Conservation (phyloP, 2,329 filamentous ascomycete genomes). For the Paecilomyces sp. region DNA sequence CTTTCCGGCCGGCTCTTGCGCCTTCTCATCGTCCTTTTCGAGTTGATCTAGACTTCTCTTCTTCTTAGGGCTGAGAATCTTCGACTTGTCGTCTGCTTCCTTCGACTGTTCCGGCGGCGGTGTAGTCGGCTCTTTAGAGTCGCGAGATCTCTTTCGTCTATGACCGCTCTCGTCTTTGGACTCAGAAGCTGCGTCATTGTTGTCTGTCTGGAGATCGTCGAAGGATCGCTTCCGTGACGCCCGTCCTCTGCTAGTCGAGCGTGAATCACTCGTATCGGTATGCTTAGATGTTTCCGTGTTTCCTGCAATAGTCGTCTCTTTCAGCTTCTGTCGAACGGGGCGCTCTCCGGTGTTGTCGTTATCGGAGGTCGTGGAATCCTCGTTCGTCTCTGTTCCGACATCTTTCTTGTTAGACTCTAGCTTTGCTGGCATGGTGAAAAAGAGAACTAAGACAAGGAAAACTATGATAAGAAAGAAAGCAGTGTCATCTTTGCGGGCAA, state of each 20-base stretch:
- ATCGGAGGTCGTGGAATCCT: slow-evolving; percentile 24
- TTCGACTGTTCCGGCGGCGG: slow-evolving; percentile 7
- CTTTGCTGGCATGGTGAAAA: not conserved
- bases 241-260: slow-evolving; percentile 15
- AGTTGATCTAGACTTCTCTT: slow-evolving; percentile 38
- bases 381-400: slow-evolving; percentile 11
- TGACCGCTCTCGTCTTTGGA: slow-evolving; percentile 17
- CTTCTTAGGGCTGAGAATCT: slow-evolving; percentile 31
- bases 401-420: slow-evolving; percentile 6
- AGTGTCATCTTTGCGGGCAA: not conserved
- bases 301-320: slow-evolving; percentile 53
- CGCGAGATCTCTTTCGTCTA: slow-evolving; percentile 37
- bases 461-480: not conserved
- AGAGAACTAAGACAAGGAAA: not conserved
- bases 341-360: slow-evolving; percentile 42
- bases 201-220: slow-evolving; percentile 21
- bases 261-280: slow-evolving; percentile 5
- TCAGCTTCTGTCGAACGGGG: slow-evolving; percentile 54
- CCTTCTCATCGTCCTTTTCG: slow-evolving; percentile 25
- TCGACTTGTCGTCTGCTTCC: slow-evolving; percentile 10
- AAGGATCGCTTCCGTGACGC: slow-evolving; percentile 26
- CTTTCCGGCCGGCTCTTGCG: slow-evolving; percentile 7
- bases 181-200: slow-evolving; percentile 14
- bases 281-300: slow-evolving; percentile 7
- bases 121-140: slow-evolving; percentile 20